These are phyloP conservation scores for Bipolaris bicolor DNA, from an alignment of 2,329 filamentous ascomycete species.

Conservation along the genomic window DNA sequence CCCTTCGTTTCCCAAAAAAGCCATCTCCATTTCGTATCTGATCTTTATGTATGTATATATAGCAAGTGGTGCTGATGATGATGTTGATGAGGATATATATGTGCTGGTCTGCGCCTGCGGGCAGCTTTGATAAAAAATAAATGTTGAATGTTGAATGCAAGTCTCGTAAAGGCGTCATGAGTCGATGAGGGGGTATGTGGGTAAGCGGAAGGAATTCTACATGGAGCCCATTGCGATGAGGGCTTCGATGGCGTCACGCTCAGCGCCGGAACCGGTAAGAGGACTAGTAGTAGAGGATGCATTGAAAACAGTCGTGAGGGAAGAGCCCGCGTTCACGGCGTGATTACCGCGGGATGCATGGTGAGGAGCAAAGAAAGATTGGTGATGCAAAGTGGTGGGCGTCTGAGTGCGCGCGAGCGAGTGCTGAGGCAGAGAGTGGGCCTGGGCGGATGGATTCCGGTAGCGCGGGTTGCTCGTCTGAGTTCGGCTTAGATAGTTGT, in stretches of 20 bases:
- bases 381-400: constrained; percentile 26
- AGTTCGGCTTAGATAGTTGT: constrained; percentile 48
- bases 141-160: constrained; percentile 11
- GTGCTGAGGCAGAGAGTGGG: constrained; percentile 33
- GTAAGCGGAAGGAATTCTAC: constrained; percentile 33
- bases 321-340: constrained; percentile 31
- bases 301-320: constrained; percentile 30
- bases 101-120: too few relatives aligned
- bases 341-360: constrained; percentile 42
- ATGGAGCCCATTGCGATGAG: constrained; percentile 78
- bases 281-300: constrained; percentile 28
- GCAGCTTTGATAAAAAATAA: too few relatives aligned
- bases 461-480: constrained; percentile 38
- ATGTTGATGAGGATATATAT: not conserved
- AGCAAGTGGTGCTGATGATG: not conserved
- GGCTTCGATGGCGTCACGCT: constrained; percentile 81
- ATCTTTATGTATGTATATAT: not conserved
- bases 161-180: not conserved
- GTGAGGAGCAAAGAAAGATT: constrained; percentile 35
- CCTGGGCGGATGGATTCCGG: constrained; percentile 37
- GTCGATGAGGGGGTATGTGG: not conserved
- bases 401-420: constrained; percentile 21
- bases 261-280: constrained; percentile 55
- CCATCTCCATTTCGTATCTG: not conserved
- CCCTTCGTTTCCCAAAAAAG: too few relatives aligned